Conservation (phyloP, 257 asterid genomes). For the Solanum corneliomulleri region DNA sequence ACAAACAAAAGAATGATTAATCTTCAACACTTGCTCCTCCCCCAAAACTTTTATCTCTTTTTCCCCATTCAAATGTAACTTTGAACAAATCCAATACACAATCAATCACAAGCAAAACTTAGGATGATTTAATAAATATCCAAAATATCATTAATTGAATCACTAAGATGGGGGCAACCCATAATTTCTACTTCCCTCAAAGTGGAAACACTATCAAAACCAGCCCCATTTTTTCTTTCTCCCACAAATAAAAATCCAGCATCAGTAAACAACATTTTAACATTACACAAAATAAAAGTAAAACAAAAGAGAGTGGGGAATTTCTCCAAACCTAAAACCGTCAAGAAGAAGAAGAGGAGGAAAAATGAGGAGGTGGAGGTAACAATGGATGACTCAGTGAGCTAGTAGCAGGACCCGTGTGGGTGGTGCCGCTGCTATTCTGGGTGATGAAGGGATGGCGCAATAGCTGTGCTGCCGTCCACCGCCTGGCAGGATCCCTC, state of each 20-base stretch:
- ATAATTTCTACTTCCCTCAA: neutral
- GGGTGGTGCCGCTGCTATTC: neutral
- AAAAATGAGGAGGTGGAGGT: conserved; percentile 16
- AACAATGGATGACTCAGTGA: neutral
- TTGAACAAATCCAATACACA: neutral
- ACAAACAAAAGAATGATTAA: too few relatives aligned
- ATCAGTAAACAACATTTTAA: neutral
- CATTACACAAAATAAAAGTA: conserved; percentile 5
- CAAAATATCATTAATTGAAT: neutral
- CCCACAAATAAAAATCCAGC: neutral
- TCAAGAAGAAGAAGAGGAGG: conserved; percentile 4
- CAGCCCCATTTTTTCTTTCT: neutral
- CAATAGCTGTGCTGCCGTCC: conserved; percentile 24
- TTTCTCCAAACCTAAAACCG: neutral
- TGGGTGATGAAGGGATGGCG: conserved; percentile 28
- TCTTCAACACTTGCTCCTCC: too few relatives aligned
- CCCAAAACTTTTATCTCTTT: too few relatives aligned
- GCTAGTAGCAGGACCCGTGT: neutral
- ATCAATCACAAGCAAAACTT: neutral
- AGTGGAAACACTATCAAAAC: neutral
- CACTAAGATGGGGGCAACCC: neutral
- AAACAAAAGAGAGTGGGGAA: neutral
- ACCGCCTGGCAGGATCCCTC: conserved; percentile 30
- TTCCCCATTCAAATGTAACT: neutral
- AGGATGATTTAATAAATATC: neutral